Evolutionary conservation across 2,329 filamentous ascomycete species (phyloP).

Genomic region (Arthrobotrys megalospora): DNA sequence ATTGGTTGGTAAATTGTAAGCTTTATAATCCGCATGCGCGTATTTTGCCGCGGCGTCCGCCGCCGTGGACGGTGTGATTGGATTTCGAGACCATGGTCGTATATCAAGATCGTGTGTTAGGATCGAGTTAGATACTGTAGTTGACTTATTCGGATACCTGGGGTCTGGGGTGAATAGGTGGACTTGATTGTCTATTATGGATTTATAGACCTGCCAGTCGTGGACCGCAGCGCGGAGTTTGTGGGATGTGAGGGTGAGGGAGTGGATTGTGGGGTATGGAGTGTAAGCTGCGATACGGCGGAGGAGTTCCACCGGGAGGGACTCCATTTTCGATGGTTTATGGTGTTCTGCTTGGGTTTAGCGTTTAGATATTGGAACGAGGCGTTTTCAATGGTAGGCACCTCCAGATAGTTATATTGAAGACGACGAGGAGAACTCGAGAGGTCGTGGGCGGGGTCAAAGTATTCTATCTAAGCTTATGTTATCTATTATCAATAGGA

Average conservation of each 20-base stretch:
- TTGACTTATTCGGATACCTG: not conserved
- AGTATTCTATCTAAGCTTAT: too few species aligned
- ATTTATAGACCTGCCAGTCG: slow-evolving; percentile 53
- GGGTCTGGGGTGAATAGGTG: not conserved
- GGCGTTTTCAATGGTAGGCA: too few species aligned
- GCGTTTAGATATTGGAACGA: too few species aligned
- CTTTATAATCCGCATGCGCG: slow-evolving; percentile 40
- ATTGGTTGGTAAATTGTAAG: not conserved
- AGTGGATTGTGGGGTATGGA: slow-evolving; percentile 38
- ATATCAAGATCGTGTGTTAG: not conserved
- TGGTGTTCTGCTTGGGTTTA: not conserved
- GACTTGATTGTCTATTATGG: slow-evolving; percentile 30
- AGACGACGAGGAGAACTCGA: too few species aligned
- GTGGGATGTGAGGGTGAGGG: slow-evolving; percentile 38
- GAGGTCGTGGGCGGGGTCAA: too few species aligned
- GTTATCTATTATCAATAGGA: too few species aligned
- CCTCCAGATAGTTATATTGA: too few species aligned
- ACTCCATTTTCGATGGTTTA: slow-evolving; percentile 26
- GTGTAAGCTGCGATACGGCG: slow-evolving; percentile 41
- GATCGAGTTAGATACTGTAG: not conserved
- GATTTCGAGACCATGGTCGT: slow-evolving; percentile 26
- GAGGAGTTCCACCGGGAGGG: slow-evolving; percentile 46
- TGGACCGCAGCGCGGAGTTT: slow-evolving; percentile 42
- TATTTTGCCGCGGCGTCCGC: slow-evolving; percentile 17
- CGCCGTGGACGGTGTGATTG: slow-evolving; percentile 2